Conservation (phyloP, 2,329 filamentous ascomycete genomes). For the Aureobasidium zeae region DNA sequence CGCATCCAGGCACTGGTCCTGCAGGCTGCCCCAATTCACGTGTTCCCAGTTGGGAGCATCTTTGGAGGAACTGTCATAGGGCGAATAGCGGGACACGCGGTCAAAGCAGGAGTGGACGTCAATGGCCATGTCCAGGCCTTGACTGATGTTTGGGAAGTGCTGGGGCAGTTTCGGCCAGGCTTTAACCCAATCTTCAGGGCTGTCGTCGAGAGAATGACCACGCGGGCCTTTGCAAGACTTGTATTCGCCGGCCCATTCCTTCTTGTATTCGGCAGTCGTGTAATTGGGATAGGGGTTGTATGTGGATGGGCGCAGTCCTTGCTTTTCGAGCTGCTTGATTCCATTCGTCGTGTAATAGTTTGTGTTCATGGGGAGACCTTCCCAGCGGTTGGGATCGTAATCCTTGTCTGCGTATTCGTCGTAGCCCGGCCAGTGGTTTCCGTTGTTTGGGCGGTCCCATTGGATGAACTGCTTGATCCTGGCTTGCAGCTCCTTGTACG, state of each 20-base stretch:
- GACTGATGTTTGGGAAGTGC: slow-evolving; percentile 50
- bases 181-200: slow-evolving; percentile 52
- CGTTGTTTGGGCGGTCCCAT: slow-evolving; percentile 31
- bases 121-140: slow-evolving; percentile 53
- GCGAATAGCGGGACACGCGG: slow-evolving; percentile 41
- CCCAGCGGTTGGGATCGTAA: slow-evolving; percentile 42
- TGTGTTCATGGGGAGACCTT: slow-evolving; percentile 33
- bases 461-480: slow-evolving; percentile 36
- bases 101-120: slow-evolving; percentile 60
- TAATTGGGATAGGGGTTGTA: slow-evolving; percentile 67
- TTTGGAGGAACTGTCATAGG: slow-evolving; percentile 44
- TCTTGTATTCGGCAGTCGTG: slow-evolving; percentile 53
- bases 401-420: slow-evolving; percentile 33
- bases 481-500: slow-evolving; percentile 19
- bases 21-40: slow-evolving; percentile 62
- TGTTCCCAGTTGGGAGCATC: slow-evolving; percentile 48
- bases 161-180: slow-evolving; percentile 51
- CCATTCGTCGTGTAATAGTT: slow-evolving; percentile 31
- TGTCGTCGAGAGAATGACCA: slow-evolving; percentile 42
- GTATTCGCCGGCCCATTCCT: slow-evolving; percentile 48
- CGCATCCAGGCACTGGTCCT: slow-evolving; percentile 53
- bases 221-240: slow-evolving; percentile 56
- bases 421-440: slow-evolving; percentile 38
- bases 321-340: slow-evolving; percentile 22
- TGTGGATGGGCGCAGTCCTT: slow-evolving; percentile 37